phyloP scores from a whole-genome alignment of 2,329 filamentous ascomycete genomes.

The Colletotrichum sublineola region DNA sequence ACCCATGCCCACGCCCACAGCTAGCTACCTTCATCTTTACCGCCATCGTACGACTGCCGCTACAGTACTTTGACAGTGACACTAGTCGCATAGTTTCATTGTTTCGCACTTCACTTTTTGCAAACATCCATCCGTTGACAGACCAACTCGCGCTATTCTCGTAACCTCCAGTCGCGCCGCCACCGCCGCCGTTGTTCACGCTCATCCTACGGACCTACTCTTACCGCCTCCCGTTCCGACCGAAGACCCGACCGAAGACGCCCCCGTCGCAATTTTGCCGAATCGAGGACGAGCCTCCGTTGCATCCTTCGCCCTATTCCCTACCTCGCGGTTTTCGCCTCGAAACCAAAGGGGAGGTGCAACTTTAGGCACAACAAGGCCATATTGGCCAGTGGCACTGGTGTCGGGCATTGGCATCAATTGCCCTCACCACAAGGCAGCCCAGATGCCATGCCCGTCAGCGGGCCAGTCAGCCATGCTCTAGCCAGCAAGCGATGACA shows the following conservation, averaged over 20 bases:
- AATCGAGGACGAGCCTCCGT: neutral
- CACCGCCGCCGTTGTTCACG: constrained; percentile 9
- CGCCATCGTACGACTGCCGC: constrained; percentile 3
- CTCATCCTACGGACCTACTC: constrained; percentile 11
- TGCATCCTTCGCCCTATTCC: neutral
- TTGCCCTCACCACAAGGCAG: constrained; percentile 43
- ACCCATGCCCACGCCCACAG: constrained; percentile 5
- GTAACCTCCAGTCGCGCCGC: constrained; percentile 1
- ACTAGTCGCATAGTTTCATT: constrained; percentile 5
- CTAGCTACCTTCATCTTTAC: neutral
- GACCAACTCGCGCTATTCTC: constrained; percentile 11
- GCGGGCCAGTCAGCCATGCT: constrained; percentile 55
- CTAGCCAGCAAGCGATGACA: constrained; percentile 60
- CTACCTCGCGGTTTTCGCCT: neutral
- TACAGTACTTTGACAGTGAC: constrained; percentile 11
- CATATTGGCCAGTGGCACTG: constrained; percentile 39
- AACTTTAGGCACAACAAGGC: constrained; percentile 3
- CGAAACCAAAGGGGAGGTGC: neutral
- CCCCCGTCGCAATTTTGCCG: neutral
- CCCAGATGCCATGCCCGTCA: constrained; percentile 61
- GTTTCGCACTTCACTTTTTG: constrained; percentile 18
- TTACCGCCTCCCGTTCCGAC: neutral
- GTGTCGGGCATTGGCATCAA: constrained; percentile 40
- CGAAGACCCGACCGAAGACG: constrained; percentile 10
- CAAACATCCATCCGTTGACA: constrained; percentile 17